Evolutionary conservation across 208 protist species (phyloP).

Genomic region (Acanthamoeba rhysodes): DNA sequence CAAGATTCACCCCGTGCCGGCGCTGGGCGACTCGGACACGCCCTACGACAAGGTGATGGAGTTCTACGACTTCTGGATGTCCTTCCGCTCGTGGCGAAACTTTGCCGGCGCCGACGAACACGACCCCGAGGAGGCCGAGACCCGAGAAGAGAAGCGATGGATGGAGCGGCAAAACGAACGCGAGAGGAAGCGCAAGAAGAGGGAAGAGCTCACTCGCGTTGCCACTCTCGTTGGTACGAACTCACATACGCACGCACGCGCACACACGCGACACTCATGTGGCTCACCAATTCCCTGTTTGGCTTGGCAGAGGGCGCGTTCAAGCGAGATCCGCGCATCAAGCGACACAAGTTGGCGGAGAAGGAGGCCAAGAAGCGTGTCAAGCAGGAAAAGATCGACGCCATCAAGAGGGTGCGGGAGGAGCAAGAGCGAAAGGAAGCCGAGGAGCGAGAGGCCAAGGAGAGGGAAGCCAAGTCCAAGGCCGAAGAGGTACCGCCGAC

Average conservation of each 20-base stretch:
- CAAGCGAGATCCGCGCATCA: slow-evolving; percentile 95
- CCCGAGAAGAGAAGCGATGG: slow-evolving; percentile 97
- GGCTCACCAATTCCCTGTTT: neutral
- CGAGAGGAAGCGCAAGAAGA: slow-evolving; percentile 91
- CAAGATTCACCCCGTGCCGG: slow-evolving; percentile 78
- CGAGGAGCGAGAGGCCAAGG: slow-evolving; percentile 87
- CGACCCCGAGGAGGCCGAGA: slow-evolving; percentile 94
- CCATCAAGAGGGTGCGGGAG: slow-evolving; percentile 87
- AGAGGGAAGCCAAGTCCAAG: slow-evolving; percentile 70
- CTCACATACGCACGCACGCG: neutral
- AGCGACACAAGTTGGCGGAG: slow-evolving; percentile 91
- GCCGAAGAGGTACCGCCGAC: slow-evolving; percentile 76
- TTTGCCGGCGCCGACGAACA: slow-evolving; percentile 96
- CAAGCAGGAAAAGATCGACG: slow-evolving; percentile 69
- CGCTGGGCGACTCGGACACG: slow-evolving; percentile 79
- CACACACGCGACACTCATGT: neutral
- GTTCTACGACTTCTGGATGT: slow-evolving; percentile 97
- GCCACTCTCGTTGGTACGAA: slow-evolving; percentile 89
- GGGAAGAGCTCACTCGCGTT: slow-evolving; percentile 94
- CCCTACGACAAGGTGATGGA: slow-evolving; percentile 90
- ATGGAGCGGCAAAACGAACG: slow-evolving; percentile 97
- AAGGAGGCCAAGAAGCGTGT: slow-evolving; percentile 77
- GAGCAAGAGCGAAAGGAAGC: slow-evolving; percentile 89
- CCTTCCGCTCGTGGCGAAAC: slow-evolving; percentile 97
- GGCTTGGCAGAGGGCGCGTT: slow-evolving; percentile 90